phyloP scores from a whole-genome alignment of 1,284 basidiomycete species.

The Cutaneotrichosporon daszewskae region DNA sequence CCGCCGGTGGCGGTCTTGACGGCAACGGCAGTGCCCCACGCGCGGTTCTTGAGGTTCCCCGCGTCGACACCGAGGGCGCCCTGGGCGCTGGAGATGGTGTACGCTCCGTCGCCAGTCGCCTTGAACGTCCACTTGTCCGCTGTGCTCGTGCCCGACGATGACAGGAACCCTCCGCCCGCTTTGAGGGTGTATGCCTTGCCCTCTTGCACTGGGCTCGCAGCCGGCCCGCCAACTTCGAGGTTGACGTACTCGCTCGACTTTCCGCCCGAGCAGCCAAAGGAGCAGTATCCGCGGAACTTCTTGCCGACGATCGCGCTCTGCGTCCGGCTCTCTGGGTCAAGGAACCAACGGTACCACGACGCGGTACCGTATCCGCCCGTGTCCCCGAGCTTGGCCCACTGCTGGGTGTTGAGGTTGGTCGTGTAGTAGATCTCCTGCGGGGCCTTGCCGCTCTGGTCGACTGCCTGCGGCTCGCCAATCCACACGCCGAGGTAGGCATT shows the following conservation, averaged over 20 bases:
- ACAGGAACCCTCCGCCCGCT: neutral
- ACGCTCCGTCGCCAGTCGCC: conserved; percentile 9
- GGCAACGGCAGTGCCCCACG: conserved; percentile 3
- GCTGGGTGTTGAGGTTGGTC: conserved; percentile 6
- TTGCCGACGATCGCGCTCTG: conserved; percentile 5
- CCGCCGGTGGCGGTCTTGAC: too few species aligned
- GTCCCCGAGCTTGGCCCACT: conserved; percentile 10
- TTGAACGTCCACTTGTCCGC: conserved; percentile 6
- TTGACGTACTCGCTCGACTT: conserved; percentile 9
- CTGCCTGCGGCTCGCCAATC: conserved; percentile 9
- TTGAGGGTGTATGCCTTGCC: conserved; percentile 4
- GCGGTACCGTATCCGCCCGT: conserved; percentile 11
- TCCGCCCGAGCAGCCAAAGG: conserved; percentile 9
- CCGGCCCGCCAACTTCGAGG: conserved; percentile 2
- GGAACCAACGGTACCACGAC: conserved; percentile 12
- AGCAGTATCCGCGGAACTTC: conserved; percentile 11
- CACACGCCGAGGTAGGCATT: conserved; percentile 15
- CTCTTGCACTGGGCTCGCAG: conserved; percentile 1
- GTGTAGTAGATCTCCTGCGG: conserved; percentile 11
- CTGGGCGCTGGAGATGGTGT: neutral
- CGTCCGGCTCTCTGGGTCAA: conserved; percentile 6
- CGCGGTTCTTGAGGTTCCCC: too few species aligned
- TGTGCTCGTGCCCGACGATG: neutral
- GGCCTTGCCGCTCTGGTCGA: conserved; percentile 4
- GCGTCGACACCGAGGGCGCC: conserved; percentile 5